phyloP scores from a whole-genome alignment of 345 rosid genomes.

The Pistacia vera region DNA sequence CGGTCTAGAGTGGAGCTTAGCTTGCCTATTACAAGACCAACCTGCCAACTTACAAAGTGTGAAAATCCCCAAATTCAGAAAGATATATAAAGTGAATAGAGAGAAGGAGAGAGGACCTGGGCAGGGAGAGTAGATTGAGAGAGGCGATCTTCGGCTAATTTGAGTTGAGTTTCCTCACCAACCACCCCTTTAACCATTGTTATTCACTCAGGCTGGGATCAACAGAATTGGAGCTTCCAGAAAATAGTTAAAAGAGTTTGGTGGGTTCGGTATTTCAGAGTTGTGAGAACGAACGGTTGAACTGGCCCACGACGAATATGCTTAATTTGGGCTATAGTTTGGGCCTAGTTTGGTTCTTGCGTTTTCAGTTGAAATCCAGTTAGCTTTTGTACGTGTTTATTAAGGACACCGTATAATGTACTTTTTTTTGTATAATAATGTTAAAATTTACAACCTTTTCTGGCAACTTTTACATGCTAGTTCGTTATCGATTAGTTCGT shows the following conservation, averaged over 20 bases:
- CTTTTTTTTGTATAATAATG: too few relatives aligned
- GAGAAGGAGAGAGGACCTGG: conserved; percentile 42
- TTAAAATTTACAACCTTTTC: too few relatives aligned
- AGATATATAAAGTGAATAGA: too few relatives aligned
- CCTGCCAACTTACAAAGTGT: conserved; percentile 39
- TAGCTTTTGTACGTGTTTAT: too few relatives aligned
- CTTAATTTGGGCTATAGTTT: neutral
- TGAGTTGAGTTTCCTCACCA: conserved; percentile 82
- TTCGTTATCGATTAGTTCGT: too few relatives aligned
- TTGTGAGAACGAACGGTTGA: neutral
- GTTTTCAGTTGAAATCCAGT: too few relatives aligned
- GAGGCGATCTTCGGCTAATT: conserved; percentile 72
- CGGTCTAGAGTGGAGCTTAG: conserved; percentile 77
- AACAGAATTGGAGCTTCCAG: neutral
- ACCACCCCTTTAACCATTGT: conserved; percentile 85
- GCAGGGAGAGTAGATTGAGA: conserved; percentile 63
- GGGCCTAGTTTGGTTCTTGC: neutral
- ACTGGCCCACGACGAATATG: neutral
- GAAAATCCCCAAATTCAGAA: conserved; percentile 5
- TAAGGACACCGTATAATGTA: neutral
- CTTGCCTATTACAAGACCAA: conserved; percentile 88
- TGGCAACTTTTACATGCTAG: too few relatives aligned
- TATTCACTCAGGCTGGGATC: neutral
- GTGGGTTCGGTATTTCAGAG: neutral
- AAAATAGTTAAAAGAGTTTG: neutral